These are phyloP conservation scores for Cercospora sp. DNA, from an alignment of 2,329 filamentous ascomycete species.

Conservation along the genomic window DNA sequence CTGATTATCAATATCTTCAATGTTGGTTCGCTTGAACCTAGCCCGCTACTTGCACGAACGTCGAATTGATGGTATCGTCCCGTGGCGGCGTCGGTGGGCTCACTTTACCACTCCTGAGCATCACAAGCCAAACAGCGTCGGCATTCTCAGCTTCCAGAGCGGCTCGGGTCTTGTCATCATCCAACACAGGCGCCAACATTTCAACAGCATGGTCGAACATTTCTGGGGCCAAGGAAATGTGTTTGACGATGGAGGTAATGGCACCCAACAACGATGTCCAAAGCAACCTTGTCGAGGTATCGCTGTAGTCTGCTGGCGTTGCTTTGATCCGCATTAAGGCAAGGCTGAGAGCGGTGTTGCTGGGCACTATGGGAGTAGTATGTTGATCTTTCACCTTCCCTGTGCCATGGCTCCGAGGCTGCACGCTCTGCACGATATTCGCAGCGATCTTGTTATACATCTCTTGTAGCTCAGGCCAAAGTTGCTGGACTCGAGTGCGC, in stretches of 20 bases:
- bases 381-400: background rate
- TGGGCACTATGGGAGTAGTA: background rate
- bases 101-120: slow-evolving; percentile 39
- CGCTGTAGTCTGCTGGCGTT: slow-evolving; percentile 46
- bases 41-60: slow-evolving; percentile 17
- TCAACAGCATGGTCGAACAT: slow-evolving; percentile 71
- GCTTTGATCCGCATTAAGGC: slow-evolving; percentile 26
- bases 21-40: background rate
- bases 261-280: slow-evolving; percentile 64
- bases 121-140: slow-evolving; percentile 74
- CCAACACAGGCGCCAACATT: slow-evolving; percentile 52
- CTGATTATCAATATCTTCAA: background rate
- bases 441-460: slow-evolving; percentile 24
- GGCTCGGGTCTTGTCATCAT: slow-evolving; percentile 49
- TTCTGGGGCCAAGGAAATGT: slow-evolving; percentile 65
- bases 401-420: background rate
- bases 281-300: slow-evolving; percentile 59
- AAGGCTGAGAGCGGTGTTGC: slow-evolving; percentile 12
- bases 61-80: background rate
- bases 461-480: slow-evolving; percentile 57
- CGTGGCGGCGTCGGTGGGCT: slow-evolving; percentile 4
- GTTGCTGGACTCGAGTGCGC: slow-evolving; percentile 68
- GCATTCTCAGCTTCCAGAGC: slow-evolving; percentile 66
- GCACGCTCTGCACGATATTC: slow-evolving; percentile 15
- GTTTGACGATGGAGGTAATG: slow-evolving; percentile 60